These are phyloP conservation scores for Mortierella antarctica DNA, from an alignment of 192 early-diverging fungal species.

Conservation along the genomic window DNA sequence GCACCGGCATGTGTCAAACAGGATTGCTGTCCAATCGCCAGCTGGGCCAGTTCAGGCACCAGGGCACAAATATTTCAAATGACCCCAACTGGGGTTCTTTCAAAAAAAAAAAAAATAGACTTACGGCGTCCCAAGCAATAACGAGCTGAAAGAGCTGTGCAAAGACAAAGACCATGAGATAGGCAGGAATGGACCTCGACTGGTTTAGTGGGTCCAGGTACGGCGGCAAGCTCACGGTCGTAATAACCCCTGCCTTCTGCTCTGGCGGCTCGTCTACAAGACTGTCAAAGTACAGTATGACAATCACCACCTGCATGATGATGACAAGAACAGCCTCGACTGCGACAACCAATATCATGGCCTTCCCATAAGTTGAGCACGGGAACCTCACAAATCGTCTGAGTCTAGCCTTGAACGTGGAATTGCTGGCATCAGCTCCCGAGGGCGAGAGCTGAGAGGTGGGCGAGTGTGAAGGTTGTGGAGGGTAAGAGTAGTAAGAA, in stretches of 20 bases:
- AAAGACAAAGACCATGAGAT: conserved; percentile 78
- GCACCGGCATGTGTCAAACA: background rate
- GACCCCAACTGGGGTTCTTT: background rate
- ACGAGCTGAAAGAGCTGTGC: conserved; percentile 76
- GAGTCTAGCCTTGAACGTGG: conserved; percentile 5
- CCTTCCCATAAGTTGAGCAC: conserved; percentile 36
- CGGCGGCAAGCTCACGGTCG: background rate
- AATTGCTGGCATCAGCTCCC: background rate
- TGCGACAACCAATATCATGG: conserved; percentile 16
- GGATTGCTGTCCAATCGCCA: no score
- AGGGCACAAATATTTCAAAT: no score
- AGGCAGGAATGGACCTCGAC: conserved; percentile 67
- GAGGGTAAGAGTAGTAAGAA: conserved; percentile 35
- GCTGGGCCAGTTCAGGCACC: no score
- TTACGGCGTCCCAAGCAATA: conserved; percentile 76
- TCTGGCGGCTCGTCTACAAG: conserved; percentile 1
- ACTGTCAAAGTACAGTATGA: conserved; percentile 24
- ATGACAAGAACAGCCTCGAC: conserved; percentile 45
- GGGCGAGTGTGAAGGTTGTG: conserved; percentile 6
- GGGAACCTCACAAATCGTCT: conserved; percentile 23
- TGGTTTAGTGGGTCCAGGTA: conserved; percentile 28
- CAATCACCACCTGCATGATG: conserved; percentile 40
- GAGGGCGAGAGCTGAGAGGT: background rate
- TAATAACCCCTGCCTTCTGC: background rate
- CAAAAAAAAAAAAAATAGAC: conserved; percentile 19